Conservation (phyloP, 257 asterid genomes). For the Lycium barbarum region DNA sequence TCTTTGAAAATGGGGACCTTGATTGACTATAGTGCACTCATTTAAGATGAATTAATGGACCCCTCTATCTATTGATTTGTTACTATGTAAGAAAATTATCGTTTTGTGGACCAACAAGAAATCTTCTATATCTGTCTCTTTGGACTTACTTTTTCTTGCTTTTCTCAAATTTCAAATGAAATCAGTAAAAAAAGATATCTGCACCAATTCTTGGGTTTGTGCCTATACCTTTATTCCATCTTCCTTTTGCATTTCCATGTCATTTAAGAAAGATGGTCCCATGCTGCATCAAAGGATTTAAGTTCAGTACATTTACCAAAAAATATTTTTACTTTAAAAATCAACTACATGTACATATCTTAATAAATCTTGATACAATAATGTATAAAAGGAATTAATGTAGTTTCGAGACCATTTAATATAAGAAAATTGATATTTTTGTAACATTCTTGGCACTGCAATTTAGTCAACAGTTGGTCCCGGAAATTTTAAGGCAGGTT, state of each 20-base stretch:
- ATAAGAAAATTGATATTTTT: background rate
- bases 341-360: background rate
- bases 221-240: background rate
- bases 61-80: background rate
- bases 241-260: constrained; percentile 8
- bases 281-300: constrained; percentile 20
- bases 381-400: background rate
- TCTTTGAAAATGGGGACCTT: background rate
- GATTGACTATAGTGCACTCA: constrained; percentile 27
- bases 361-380: background rate
- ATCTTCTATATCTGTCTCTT: constrained; percentile 26
- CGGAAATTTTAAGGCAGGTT: background rate
- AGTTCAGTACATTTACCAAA: background rate
- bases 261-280: constrained; percentile 23
- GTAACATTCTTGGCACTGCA: background rate
- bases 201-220: constrained; percentile 32
- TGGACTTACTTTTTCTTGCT: constrained; percentile 35
- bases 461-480: background rate
- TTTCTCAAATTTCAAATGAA: constrained; percentile 42
- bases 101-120: constrained; percentile 29
- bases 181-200: constrained; percentile 40
- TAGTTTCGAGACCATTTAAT: background rate
- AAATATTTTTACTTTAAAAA: background rate
- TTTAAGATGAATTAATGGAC: background rate
- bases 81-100: background rate